Evolutionary conservation across 2,329 filamentous ascomycete species (phyloP).

Genomic region (Akanthomyces dipterigenus): DNA sequence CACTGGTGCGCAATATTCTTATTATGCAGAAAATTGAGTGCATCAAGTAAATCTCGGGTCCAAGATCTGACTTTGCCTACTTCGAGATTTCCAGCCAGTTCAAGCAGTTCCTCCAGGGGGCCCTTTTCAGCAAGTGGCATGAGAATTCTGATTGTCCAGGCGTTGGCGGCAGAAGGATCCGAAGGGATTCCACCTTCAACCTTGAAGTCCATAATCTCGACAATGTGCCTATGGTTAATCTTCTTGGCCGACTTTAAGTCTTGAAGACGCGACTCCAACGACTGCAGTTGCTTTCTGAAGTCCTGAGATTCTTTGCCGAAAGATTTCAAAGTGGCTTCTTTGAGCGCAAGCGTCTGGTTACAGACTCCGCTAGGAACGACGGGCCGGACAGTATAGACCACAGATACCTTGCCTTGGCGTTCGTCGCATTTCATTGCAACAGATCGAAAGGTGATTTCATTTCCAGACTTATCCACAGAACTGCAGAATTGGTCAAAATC

Average conservation of each 20-base stretch:
- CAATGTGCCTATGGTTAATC: slow-evolving; percentile 67
- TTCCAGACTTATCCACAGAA: slow-evolving; percentile 56
- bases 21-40: slow-evolving; percentile 78
- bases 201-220: slow-evolving; percentile 77
- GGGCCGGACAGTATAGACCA: slow-evolving; percentile 66
- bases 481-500: slow-evolving; percentile 63
- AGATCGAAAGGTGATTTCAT: slow-evolving; percentile 59
- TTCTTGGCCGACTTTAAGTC: slow-evolving; percentile 66
- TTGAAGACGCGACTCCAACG: slow-evolving; percentile 70
- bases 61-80: slow-evolving; percentile 74
- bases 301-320: slow-evolving; percentile 51
- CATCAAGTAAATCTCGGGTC: slow-evolving; percentile 88
- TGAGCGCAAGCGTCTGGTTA: slow-evolving; percentile 63
- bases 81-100: slow-evolving; percentile 67
- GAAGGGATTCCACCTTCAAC: slow-evolving; percentile 51
- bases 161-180: slow-evolving; percentile 28
- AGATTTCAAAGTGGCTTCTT: slow-evolving; percentile 57
- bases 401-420: slow-evolving; percentile 58
- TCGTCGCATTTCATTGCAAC: slow-evolving; percentile 65
- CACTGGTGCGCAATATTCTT: slow-evolving; percentile 78
- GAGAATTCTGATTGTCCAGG: slow-evolving; percentile 70
- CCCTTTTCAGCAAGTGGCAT: slow-evolving; percentile 75
- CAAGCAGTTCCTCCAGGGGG: slow-evolving; percentile 73
- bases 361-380: slow-evolving; percentile 48
- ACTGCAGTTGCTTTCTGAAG: slow-evolving; percentile 70